Evolutionary conservation across 768 basidiomycete species (phyloP).

Genomic region (Austroboletus festivus): DNA sequence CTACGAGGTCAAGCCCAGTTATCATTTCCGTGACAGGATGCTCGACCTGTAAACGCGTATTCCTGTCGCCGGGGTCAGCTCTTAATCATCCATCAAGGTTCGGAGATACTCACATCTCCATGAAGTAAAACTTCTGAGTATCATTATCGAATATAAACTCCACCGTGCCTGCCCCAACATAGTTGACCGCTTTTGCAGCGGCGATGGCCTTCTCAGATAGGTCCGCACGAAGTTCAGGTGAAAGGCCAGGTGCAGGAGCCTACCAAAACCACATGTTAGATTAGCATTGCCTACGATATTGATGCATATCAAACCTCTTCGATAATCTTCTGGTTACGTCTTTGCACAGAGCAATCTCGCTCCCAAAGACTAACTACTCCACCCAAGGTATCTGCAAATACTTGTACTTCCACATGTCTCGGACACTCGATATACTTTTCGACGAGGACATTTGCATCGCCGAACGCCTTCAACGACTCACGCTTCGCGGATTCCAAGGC

Average conservation of each 20-base stretch:
- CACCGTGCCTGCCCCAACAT: slow-evolving; percentile 91
- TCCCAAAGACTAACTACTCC: slow-evolving; percentile 93
- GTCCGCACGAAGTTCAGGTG: slow-evolving; percentile 73
- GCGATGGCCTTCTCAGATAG: slow-evolving; percentile 85
- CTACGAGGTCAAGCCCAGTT: slow-evolving; percentile 89
- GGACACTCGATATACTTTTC: slow-evolving; percentile 88
- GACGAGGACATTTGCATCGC: slow-evolving; percentile 80
- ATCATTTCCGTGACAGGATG: slow-evolving; percentile 96
- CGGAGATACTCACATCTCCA: slow-evolving; percentile 74
- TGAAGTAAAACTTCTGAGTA: slow-evolving; percentile 83
- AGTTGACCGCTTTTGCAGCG: slow-evolving; percentile 89
- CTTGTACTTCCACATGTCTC: slow-evolving; percentile 91
- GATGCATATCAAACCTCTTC: slow-evolving; percentile 57
- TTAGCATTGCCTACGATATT: not conserved
- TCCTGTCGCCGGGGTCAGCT: slow-evolving; percentile 44
- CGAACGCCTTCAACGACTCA: slow-evolving; percentile 85
- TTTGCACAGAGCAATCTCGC: slow-evolving; percentile 87
- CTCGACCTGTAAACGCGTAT: slow-evolving; percentile 82
- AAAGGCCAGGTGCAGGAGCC: slow-evolving; percentile 90
- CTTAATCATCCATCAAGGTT: not conserved
- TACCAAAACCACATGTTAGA: slow-evolving; percentile 27
- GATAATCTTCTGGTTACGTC: slow-evolving; percentile 94
- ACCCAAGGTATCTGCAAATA: slow-evolving; percentile 84
- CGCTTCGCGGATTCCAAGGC: slow-evolving; percentile 84
- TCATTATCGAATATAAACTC: slow-evolving; percentile 97